A percentile compares a stretch with the other conserved stretches of the same genome.
Evolutionary conservation across 2,329 filamentous ascomycete genomes (phyloP).

Genomic region (Cercospora zeina): DNA sequence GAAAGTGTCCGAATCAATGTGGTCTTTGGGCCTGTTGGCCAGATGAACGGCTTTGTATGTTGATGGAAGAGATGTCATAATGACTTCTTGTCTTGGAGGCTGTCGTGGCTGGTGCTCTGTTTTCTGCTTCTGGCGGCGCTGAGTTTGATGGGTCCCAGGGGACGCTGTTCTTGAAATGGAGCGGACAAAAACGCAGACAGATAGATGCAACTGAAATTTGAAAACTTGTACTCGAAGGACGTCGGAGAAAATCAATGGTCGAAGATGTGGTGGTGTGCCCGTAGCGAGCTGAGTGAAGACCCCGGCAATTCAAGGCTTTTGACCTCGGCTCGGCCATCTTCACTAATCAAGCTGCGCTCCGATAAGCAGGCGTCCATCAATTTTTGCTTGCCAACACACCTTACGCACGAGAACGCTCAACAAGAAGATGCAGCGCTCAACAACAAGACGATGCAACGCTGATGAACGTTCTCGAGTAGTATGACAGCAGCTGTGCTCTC

Average conservation of each 20-base stretch:
- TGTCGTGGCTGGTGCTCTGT: not conserved
- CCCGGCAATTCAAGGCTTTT: slow-evolving; percentile 2
- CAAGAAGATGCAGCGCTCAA: not conserved
- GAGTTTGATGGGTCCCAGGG: too few species aligned
- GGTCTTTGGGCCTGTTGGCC: slow-evolving; percentile 30
- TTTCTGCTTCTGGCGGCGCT: too few species aligned
- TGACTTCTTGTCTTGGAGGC: not conserved
- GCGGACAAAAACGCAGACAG: too few species aligned
- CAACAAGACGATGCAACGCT: not conserved
- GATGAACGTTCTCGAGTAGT: not conserved
- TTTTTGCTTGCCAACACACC: not conserved
- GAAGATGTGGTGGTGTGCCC: not conserved
- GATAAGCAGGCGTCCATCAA: not conserved
- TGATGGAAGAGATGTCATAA: slow-evolving; percentile 16
- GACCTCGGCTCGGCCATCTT: slow-evolving; percentile 4
- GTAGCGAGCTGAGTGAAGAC: not conserved
- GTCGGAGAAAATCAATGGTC: not conserved
- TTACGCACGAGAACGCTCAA: not conserved
- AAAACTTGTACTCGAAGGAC: not conserved
- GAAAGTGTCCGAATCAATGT: slow-evolving; percentile 32
- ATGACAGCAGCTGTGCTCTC: not conserved
- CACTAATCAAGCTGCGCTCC: slow-evolving; percentile 6
- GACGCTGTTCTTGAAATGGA: too few species aligned
- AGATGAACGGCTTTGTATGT: slow-evolving; percentile 33
- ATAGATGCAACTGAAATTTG: too few species aligned